Evolutionary conservation across 371 early-diverging fungal genomes (phyloP).

Genomic region (Phascolomyces articulosus): DNA sequence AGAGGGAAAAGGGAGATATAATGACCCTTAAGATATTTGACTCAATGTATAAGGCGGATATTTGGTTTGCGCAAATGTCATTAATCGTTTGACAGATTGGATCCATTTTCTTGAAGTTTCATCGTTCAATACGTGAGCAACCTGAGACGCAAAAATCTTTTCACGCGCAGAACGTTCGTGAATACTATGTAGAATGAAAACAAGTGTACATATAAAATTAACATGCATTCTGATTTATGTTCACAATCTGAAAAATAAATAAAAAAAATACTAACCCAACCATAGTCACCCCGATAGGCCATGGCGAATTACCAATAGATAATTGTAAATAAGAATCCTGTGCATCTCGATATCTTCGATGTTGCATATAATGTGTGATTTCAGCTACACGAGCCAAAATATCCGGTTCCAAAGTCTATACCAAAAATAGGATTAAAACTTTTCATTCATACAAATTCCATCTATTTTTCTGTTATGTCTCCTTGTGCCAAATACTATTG

Average conservation of each 20-base stretch:
- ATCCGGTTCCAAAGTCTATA: slow-evolving; percentile 73
- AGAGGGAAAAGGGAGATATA: background rate
- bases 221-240: background rate
- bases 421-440: too few species aligned
- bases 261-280: slow-evolving; percentile 57
- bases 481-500: too few species aligned
- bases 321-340: slow-evolving; percentile 93
- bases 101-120: slow-evolving; percentile 98
- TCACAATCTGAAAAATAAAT: background rate
- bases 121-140: slow-evolving; percentile 98
- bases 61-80: slow-evolving; percentile 92
- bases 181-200: too few species aligned
- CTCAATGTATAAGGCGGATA: slow-evolving; percentile 88
- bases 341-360: slow-evolving; percentile 90
- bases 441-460: too few species aligned
- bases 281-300: slow-evolving; percentile 98
- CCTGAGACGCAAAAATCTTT: slow-evolving; percentile 92
- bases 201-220: too few species aligned
- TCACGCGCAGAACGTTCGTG: slow-evolving; percentile 97
- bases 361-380: slow-evolving; percentile 83
- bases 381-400: slow-evolving; percentile 88
- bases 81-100: slow-evolving; percentile 94
- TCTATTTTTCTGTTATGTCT: too few species aligned
- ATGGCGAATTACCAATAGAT: slow-evolving; percentile 97
- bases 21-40: slow-evolving; percentile 43